Evolutionary conservation across 2,329 filamentous ascomycete species (phyloP), one percentile per base, ranked within the genome.

Genomic region (Fusarium brachygibbosum): DNA sequence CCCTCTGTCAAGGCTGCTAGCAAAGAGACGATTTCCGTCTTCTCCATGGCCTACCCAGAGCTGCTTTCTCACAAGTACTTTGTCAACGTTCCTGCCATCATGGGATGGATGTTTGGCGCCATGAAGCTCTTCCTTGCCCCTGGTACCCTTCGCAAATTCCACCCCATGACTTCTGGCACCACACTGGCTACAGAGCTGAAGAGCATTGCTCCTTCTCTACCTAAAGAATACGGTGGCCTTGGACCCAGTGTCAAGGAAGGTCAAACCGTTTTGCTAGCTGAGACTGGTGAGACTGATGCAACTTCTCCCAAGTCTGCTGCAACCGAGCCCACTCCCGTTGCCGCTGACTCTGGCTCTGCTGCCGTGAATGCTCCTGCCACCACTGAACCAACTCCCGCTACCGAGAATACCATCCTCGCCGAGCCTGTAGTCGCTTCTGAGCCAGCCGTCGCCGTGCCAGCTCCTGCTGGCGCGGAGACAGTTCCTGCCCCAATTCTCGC

Each of bases 41-140:
- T 98, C 78, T 88, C 90, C 52, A 89, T 88, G 71, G 92, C 92
- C 71, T 98, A 98, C 82, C 94, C 95, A 0, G 95, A 98, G 83
- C 88, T 97, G 12, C 86, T 98, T 25, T 66, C 76, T 10, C 84
- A 95, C 82, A 98, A 98, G 84, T 98, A 94, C 86, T 98, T 98
- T 77, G 92, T 98, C 82, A 98, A 98, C 75, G 93, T 98, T 8
- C 95, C 95, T 0, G 81, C 90, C 58, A 85, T 98, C 75, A 98
- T 98, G 94, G 92, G 93, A 58, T 98, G 94, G 85, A 87, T 94
- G 77, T 94, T 92, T 78, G 83, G 84, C 21, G 86, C 90, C 55
- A 90, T 94, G 83, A 94, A 93, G 83, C 80, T 93, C 19, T 91
- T 94, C 78, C 83, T 94, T 42, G 88, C 90, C 31, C 84, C 89